Conservation (phyloP, 1,284 basidiomycete species). For the Austropuccinia psidii region DNA sequence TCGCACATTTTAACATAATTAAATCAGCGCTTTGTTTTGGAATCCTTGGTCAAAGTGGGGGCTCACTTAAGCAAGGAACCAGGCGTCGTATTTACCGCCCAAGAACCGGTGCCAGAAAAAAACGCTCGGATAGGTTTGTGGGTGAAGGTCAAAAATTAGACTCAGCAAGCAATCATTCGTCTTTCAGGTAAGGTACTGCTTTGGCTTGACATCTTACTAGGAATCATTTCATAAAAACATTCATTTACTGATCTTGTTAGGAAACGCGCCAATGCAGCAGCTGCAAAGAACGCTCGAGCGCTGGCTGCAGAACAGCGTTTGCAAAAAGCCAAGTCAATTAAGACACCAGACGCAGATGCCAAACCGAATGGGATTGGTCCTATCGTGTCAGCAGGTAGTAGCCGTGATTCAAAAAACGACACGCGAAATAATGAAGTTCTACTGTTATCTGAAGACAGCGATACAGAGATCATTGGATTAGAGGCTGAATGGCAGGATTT, state of each 20-base stretch:
- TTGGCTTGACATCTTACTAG: not conserved
- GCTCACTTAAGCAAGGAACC: conserved; percentile 10
- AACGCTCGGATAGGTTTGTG: not conserved
- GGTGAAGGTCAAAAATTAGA: conserved; percentile 28
- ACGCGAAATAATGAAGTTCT: not conserved
- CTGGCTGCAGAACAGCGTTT: conserved; percentile 12
- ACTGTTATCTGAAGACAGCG: not conserved
- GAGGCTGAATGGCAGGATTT: conserved; percentile 23
- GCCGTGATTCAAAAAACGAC: not conserved
- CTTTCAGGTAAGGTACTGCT: conserved; percentile 1
- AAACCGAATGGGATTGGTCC: not conserved
- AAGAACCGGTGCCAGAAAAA: not conserved
- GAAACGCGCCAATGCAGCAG: conserved; percentile 22
- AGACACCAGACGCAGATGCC: not conserved
- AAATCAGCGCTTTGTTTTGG: too few relatives aligned
- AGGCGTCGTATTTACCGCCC: conserved; percentile 9
- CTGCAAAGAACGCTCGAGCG: conserved; percentile 16
- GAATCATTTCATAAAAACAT: not conserved
- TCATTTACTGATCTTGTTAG: not conserved
- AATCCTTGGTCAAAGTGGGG: not conserved
- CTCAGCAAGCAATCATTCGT: not conserved
- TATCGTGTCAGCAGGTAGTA: not conserved
- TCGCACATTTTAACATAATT: not conserved
- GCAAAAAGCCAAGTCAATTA: not conserved
- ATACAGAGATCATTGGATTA: conserved; percentile 1